These are phyloP conservation scores for Rhodotorula taiwanensis DNA, from an alignment of 768 basidiomycete genomes.

Conservation along the genomic window DNA sequence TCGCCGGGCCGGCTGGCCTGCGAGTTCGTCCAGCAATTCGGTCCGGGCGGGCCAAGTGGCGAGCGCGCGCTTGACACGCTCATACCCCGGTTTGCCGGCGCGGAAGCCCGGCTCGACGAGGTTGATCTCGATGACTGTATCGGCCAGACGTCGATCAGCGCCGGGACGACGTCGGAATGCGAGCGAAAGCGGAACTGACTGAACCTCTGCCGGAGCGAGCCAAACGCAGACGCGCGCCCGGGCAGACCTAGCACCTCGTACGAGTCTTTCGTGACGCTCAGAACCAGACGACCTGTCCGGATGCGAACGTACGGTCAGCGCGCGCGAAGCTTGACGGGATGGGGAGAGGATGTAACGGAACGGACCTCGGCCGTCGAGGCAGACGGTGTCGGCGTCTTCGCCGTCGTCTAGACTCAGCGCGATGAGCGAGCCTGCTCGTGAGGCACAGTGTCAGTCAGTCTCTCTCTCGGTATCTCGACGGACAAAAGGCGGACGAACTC, in stretches of 20 bases:
- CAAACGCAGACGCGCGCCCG: slow-evolving; percentile 20
- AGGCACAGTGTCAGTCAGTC: background rate
- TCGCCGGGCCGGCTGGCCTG: background rate
- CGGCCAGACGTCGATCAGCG: background rate
- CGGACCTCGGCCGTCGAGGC: slow-evolving; percentile 32
- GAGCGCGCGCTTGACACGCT: slow-evolving; percentile 14
- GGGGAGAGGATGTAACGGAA: background rate
- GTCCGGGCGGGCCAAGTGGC: slow-evolving; percentile 15
- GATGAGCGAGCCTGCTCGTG: slow-evolving; percentile 10
- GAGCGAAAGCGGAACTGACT: slow-evolving; percentile 2
- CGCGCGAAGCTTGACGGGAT: background rate
- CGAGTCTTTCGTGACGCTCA: slow-evolving; percentile 25
- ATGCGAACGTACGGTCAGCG: too few species aligned
- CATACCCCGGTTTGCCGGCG: slow-evolving; percentile 23
- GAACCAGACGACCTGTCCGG: slow-evolving; percentile 34
- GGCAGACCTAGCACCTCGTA: slow-evolving; percentile 33
- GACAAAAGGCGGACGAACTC: background rate
- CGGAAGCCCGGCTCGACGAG: slow-evolving; percentile 22
- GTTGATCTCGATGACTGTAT: slow-evolving; percentile 30
- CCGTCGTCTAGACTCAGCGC: slow-evolving; percentile 16
- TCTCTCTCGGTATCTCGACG: background rate
- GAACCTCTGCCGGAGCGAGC: slow-evolving; percentile 26
- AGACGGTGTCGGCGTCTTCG: slow-evolving; percentile 22
- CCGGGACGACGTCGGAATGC: too few species aligned
- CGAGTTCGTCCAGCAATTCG: slow-evolving; percentile 19